Base-by-base conservation (phyloP, 768 basidiomycete species). In the Cubamyces lactineus region DNA sequence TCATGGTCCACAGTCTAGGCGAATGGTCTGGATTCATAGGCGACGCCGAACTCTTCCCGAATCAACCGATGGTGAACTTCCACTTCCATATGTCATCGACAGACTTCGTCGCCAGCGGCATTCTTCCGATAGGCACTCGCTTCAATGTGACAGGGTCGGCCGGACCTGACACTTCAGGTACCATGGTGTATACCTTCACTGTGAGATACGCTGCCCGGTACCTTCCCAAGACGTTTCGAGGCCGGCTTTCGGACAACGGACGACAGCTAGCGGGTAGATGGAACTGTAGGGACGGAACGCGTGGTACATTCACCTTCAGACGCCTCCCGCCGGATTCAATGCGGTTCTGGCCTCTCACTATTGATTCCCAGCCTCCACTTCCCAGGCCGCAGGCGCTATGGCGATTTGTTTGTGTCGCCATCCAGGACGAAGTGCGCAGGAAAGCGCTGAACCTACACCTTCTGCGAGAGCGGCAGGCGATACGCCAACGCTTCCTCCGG, bases 371-470 rank as follows among this genome's bases (percentile, higher is more conserved):
- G 19, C 5, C 7, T 3, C 13, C 23, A 17, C 50, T 6, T 7
- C 71, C 68, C 51, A 70, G 67, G 51, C 16, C 74, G 16, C 64
- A 66, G 3, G 68, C 71, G 0, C 60, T 73, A 17, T 79, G 77
- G 77, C 61, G 41, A 5, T 77, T 72, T 52, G 78, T 76, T 0
- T 57, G 68, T 3, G 41, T 49, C 0, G 71, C 74, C n/a, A 64
- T 72, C 7, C 41, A 53, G 38, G 59, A 70, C 50, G 40, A 67
- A 8, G 64, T 73, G 5, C 69, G 71, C 9, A 66, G 63, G 21
- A 57, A 66, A 34, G 24, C 48, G 5, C 74, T 71, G 66, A 70
- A 74, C 9, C 13, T 53, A 1, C 45, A 12, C n/a, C 38, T 57
- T 8, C 50, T 63, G 1, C 19, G 23, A n/a, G 62, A 57, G 39